Evolutionary conservation across 1,284 basidiomycete genomes (phyloP), one percentile per base, ranked within the genome.

Genomic region (Porodaedalea pini): DNA sequence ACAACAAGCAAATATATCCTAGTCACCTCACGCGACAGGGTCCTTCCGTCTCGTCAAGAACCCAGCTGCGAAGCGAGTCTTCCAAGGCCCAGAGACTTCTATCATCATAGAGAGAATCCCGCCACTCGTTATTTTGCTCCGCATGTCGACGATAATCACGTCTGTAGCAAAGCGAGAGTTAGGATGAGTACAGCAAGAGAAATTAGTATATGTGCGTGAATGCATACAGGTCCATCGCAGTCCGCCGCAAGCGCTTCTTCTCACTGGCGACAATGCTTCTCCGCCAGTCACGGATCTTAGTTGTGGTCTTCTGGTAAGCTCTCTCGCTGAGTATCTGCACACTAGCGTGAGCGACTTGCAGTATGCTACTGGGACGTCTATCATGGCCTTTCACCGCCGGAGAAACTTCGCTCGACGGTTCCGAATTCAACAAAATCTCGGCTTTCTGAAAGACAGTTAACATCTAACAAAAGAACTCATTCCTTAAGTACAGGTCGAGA

Each of bases 21-120:
- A 64, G 73, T 34, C 62, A 90, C 90, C 91, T 78, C 60, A 90
- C 86, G 51, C 92, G 81, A 65, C 90, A 81, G 2, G 92, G 92
- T 0, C 92, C 92, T 67, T 95, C 92, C 4, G 91, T 94, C 63
- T 94, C 92, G 62, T 94, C 92, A 34, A 94, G 70, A 49, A 85
- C 75, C 90, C 92, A 95, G 8, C 78, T 68, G 4, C 77, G 77
- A 8, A 69, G 69, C 23, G 72, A 69, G 34, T 68, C 72, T n/a
- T 78, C 69, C 49, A 80, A 77, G 3, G 85, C 82, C 92, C 92
- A 94, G 11, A 94, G 67, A 0, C 91, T 91, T 19, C 90, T 80
- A 67, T 94, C 92, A 0, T 81, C 83, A 0, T 79, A 79, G 25
- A 86, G 70, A 15, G 79, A 66, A 34, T 78, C 67, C 0, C 79